These are phyloP conservation scores for Penicillium sp. DNA, from an alignment of 2,329 filamentous ascomycete genomes.

Conservation along the genomic window DNA sequence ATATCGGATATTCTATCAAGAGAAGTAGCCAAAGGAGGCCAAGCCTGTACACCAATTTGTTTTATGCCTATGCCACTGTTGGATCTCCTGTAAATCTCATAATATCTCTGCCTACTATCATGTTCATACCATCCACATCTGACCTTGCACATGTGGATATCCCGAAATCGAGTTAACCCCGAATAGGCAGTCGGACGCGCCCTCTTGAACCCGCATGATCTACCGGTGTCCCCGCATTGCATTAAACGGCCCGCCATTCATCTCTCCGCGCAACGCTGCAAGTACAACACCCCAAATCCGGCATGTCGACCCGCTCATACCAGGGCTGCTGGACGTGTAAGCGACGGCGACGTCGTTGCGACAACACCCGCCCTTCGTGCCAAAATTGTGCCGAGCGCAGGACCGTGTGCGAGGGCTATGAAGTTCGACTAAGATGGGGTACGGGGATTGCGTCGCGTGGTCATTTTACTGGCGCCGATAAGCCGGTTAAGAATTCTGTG, in stretches of 20 bases:
- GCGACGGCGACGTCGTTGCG: conserved; percentile 23
- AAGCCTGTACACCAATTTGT: too few species aligned
- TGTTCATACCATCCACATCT: too few species aligned
- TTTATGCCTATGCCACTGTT: too few species aligned
- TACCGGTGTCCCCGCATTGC: background rate
- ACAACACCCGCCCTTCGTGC: conserved; percentile 22
- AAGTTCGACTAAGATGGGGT: conserved; percentile 26
- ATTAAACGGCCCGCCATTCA: background rate
- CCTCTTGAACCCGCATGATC: background rate
- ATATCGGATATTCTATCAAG: background rate
- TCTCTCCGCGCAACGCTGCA: background rate
- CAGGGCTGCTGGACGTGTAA: conserved; percentile 30
- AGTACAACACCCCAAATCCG: conserved; percentile 4
- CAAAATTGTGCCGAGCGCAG: conserved; percentile 19
- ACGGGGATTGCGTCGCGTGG: conserved; percentile 28
- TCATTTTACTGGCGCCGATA: conserved; percentile 24
- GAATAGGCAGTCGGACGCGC: background rate
- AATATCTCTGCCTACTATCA: too few species aligned
- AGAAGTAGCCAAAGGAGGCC: background rate
- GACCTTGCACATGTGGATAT: too few species aligned
- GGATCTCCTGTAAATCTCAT: too few species aligned
- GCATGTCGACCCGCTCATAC: conserved; percentile 27
- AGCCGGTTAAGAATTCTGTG: conserved; percentile 20
- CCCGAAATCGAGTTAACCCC: too few species aligned
- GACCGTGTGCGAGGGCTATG: conserved; percentile 25